Percentiles rank a stretch among this genome's conserved stretches.
Evolutionary conservation across 345 rosid species (phyloP).

Genomic region (Arabidopsis arenosa): DNA sequence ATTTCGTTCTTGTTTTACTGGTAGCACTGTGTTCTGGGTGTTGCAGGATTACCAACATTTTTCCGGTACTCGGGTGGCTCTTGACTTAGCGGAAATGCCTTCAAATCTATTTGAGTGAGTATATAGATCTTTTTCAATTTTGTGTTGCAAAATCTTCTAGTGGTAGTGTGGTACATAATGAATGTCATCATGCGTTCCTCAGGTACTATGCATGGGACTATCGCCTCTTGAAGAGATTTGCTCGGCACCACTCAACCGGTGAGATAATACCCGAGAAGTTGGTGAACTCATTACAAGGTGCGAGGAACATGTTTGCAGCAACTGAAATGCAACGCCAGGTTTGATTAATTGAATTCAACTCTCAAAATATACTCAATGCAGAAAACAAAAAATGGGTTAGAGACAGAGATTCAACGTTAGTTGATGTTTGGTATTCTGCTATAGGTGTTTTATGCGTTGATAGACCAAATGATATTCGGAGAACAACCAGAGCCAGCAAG

Average conservation of each 20-base stretch:
- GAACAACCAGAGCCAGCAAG: constrained; percentile 56
- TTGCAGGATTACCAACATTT: constrained; percentile 93
- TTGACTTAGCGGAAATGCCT: constrained; percentile 95
- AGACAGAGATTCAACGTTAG: not conserved
- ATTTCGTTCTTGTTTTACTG: constrained; percentile 34
- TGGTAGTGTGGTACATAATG: constrained; percentile 22
- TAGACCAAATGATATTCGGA: constrained; percentile 89
- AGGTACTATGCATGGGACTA: constrained; percentile 95
- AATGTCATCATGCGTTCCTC: constrained; percentile 31
- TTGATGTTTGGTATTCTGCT: constrained; percentile 9
- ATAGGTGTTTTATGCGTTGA: constrained; percentile 82
- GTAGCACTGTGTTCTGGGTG: constrained; percentile 14
- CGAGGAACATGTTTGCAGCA: constrained; percentile 91
- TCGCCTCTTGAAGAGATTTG: constrained; percentile 77
- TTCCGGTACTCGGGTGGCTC: constrained; percentile 90
- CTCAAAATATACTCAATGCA: not conserved
- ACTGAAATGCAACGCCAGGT: constrained; percentile 98
- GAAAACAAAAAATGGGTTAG: not conserved
- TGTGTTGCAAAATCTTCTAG: constrained; percentile 2
- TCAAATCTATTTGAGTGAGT: constrained; percentile 98
- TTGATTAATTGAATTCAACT: constrained; percentile 18
- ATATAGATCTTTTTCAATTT: constrained; percentile 3
- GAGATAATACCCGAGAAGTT: constrained; percentile 84
- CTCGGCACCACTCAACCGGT: constrained; percentile 82
- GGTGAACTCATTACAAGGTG: constrained; percentile 79